phyloP scores from a whole-genome alignment of 345 rosid genomes.

The Eucalyptus pauciflora region DNA sequence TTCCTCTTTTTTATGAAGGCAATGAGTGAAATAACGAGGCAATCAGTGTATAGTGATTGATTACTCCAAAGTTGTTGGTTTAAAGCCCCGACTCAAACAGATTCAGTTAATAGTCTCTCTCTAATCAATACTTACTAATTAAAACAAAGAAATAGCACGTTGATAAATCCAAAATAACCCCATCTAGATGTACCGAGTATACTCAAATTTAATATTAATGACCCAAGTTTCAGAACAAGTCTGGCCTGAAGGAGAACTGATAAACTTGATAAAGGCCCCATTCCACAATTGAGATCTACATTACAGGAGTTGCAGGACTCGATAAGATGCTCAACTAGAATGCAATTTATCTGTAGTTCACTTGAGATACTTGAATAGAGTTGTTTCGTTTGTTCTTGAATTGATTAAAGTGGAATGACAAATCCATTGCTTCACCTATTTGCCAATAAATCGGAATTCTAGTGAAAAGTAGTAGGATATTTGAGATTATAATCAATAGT shows the following conservation, averaged over 20 bases:
- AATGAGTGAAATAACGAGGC: not conserved
- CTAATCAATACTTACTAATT: not conserved
- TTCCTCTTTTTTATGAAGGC: not conserved
- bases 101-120: not conserved
- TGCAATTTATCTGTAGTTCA: not conserved
- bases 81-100: not conserved
- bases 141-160: not conserved
- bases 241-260: not conserved
- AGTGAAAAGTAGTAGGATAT: not conserved
- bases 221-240: not conserved
- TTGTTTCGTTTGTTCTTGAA: not conserved
- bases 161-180: not conserved
- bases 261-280: not conserved
- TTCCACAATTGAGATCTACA: not conserved
- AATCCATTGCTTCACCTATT: not conserved
- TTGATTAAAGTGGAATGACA: not conserved
- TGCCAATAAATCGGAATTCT: no score
- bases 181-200: not conserved
- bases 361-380: not conserved
- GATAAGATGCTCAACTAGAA: not conserved
- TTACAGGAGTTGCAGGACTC: not conserved
- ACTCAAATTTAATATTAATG: not conserved
- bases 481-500: not conserved
- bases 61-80: not conserved
- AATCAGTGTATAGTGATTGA: not conserved